A percentile compares a stretch with the other conserved stretches of the same genome.
Conservation (phyloP, 164 flowering plant species). For the Vitis amurensis region DNA sequence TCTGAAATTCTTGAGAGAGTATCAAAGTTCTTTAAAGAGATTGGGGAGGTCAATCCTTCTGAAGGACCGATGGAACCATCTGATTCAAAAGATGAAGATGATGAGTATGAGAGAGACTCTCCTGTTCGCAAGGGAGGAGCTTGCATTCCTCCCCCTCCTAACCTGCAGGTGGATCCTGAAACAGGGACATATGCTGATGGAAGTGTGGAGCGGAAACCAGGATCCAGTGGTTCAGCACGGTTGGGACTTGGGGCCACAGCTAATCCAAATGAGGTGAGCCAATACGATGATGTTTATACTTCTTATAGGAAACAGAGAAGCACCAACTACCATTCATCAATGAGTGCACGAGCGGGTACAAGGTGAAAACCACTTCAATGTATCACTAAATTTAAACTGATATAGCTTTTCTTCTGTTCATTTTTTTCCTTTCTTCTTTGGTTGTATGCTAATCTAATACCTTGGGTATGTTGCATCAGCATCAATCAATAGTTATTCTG, state of each 20-base stretch:
- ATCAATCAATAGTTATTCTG: no score
- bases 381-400: no score
- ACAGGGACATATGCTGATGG: slow-evolving; percentile 80
- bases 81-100: slow-evolving; percentile 50
- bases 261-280: slow-evolving; percentile 83
- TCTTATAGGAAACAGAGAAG: slow-evolving; percentile 95
- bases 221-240: slow-evolving; percentile 68
- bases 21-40: slow-evolving; percentile 86
- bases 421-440: no score
- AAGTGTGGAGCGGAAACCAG: slow-evolving; percentile 65
- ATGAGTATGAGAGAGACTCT: slow-evolving; percentile 59
- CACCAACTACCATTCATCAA: slow-evolving; percentile 85
- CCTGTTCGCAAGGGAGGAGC: slow-evolving; percentile 91
- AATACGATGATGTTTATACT: slow-evolving; percentile 92
- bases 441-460: no score
- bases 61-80: slow-evolving; percentile 79
- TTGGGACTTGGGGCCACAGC: slow-evolving; percentile 93
- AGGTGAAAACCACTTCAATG: no score
- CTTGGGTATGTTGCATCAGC: no score
- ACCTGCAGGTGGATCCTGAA: slow-evolving; percentile 75
- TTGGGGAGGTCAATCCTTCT: slow-evolving; percentile 93
- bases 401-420: no score
- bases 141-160: slow-evolving; percentile 97
- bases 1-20: slow-evolving; percentile 84
- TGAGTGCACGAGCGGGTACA: slow-evolving; percentile 72